A percentile compares a stretch with the other conserved stretches of the same genome.
These are phyloP conservation scores for Apiospora phragmitis DNA, from an alignment of 2,329 filamentous ascomycete genomes.

Conservation along the genomic window DNA sequence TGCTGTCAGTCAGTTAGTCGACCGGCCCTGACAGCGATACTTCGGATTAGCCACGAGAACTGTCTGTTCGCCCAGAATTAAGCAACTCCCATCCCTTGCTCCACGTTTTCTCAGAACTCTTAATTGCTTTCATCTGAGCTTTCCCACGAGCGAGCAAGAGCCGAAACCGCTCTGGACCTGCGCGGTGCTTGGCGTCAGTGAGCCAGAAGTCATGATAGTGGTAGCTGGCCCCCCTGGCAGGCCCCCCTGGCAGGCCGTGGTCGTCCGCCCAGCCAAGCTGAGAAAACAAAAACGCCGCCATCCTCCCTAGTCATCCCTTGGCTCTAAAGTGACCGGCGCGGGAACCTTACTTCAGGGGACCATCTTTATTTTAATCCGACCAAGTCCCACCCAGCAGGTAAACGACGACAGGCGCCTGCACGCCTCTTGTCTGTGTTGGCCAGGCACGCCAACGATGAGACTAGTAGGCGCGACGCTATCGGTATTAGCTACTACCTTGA, in stretches of 20 bases:
- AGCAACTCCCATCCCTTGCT: background rate
- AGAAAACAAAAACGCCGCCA: background rate
- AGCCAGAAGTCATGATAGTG: background rate
- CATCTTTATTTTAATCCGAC: slow-evolving; percentile 3
- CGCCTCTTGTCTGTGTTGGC: background rate
- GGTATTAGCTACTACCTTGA: background rate
- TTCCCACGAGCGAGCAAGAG: background rate
- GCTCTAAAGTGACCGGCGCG: background rate
- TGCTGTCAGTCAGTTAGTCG: slow-evolving; percentile 1
- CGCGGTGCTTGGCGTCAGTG: background rate
- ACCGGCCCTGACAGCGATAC: background rate
- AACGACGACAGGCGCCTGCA: background rate
- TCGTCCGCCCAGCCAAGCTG: slow-evolving; percentile 2
- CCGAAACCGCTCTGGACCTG: background rate
- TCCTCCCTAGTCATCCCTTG: background rate
- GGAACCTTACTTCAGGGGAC: slow-evolving; percentile 1
- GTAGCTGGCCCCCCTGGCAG: background rate
- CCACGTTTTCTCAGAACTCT: background rate
- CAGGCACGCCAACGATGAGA: background rate
- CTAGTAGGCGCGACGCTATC: slow-evolving; percentile 1
- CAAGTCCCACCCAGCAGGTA: background rate
- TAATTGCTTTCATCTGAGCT: background rate
- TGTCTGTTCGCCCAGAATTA: slow-evolving; percentile 1
- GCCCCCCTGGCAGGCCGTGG: background rate
- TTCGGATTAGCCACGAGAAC: slow-evolving; percentile 3